A percentile compares a stretch with the other conserved stretches of the same genome.
These are phyloP conservation scores for Trametes hirsuta DNA, from an alignment of 1,284 basidiomycete species.

Conservation along the genomic window DNA sequence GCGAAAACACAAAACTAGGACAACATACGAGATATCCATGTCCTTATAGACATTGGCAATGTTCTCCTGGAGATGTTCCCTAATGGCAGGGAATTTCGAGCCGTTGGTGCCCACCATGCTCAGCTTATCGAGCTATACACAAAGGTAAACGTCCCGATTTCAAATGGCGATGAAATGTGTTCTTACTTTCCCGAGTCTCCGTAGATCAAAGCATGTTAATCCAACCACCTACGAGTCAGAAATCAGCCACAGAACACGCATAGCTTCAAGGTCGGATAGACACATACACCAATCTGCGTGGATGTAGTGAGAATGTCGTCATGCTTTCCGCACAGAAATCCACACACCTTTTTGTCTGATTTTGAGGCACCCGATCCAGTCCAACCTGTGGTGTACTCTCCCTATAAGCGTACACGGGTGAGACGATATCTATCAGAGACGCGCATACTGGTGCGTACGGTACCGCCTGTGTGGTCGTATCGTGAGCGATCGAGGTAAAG, in stretches of 20 bases:
- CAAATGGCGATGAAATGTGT: not conserved
- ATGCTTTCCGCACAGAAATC: not conserved
- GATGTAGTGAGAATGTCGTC: not conserved
- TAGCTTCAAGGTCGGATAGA: not conserved
- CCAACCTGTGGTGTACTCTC: constrained; percentile 95
- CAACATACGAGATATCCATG: constrained; percentile 75
- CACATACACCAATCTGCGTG: constrained; percentile 66
- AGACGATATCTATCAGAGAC: not conserved
- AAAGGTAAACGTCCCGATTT: not conserved
- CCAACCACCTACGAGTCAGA: constrained; percentile 72
- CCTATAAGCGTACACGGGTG: constrained; percentile 43
- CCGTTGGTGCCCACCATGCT: constrained; percentile 86
- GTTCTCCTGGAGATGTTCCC: constrained; percentile 81
- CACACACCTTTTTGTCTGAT: constrained; percentile 87
- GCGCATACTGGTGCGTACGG: constrained; percentile 15
- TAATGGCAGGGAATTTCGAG: constrained; percentile 84
- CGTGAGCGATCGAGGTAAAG: constrained; percentile 8
- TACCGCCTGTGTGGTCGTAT: constrained; percentile 24
- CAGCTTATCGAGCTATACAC: constrained; percentile 62
- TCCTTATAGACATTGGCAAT: constrained; percentile 86
- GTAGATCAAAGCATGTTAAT: constrained; percentile 88
- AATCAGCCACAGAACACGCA: not conserved
- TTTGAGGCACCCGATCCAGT: constrained; percentile 88
- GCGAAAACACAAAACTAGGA: no score
- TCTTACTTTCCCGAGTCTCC: constrained; percentile 79